Conservation (phyloP, 2,329 filamentous ascomycete genomes). For the Mycosphaerella sp. region DNA sequence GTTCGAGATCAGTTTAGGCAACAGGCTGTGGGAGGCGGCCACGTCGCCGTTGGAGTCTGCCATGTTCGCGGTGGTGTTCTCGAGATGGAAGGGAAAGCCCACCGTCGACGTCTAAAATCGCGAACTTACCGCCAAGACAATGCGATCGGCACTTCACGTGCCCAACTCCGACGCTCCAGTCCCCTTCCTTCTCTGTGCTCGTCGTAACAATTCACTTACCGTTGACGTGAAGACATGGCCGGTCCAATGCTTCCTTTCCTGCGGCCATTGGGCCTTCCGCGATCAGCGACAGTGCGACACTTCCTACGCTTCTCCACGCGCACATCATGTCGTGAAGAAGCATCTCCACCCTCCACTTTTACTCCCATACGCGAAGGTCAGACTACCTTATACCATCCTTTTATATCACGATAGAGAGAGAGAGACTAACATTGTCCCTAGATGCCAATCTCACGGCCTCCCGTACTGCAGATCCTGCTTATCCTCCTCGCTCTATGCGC, state of each 20-base stretch:
- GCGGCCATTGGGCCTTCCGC: conserved; percentile 37
- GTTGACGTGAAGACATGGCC: conserved; percentile 30
- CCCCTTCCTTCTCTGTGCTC: not conserved
- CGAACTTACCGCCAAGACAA: not conserved
- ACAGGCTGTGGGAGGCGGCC: conserved; percentile 62
- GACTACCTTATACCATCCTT: not conserved
- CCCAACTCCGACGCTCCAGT: not conserved
- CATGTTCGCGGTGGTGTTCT: conserved; percentile 31
- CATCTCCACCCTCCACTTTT: conserved; percentile 19
- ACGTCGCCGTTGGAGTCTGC: conserved; percentile 35
- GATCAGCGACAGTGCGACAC: conserved; percentile 34
- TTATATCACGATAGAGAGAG: not conserved
- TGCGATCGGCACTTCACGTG: not conserved
- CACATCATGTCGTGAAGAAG: conserved; percentile 26
- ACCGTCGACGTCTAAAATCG: not conserved
- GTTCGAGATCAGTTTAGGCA: conserved; percentile 82
- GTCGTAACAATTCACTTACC: conserved; percentile 2
- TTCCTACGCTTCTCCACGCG: conserved; percentile 40
- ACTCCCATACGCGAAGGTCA: conserved; percentile 8
- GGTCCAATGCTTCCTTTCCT: conserved; percentile 37
- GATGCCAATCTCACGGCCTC: conserved; percentile 34
- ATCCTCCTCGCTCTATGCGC: conserved; percentile 30
- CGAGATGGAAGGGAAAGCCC: too few species aligned
- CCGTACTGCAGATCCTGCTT: conserved; percentile 30
- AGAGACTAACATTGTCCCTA: conserved; percentile 6